Conservation (phyloP, 352 stramenopile species). For the Thalassiosira exigua region DNA sequence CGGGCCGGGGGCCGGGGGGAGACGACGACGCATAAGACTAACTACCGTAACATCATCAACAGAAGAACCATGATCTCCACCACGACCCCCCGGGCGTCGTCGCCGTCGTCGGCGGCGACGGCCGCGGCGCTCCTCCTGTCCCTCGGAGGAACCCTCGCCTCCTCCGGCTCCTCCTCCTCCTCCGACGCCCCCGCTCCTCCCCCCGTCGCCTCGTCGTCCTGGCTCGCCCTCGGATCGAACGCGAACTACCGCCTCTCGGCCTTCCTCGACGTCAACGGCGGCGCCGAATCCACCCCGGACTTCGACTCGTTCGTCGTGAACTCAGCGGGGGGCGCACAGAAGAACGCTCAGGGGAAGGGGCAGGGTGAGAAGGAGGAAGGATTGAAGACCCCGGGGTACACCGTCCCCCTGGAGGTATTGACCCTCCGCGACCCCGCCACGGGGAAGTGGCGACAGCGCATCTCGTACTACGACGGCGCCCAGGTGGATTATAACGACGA, state of each 20-base stretch:
- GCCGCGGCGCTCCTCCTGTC: too few relatives aligned
- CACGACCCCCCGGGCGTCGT: too few relatives aligned
- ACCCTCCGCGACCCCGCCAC: slow-evolving; percentile 18
- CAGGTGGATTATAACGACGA: slow-evolving; percentile 43
- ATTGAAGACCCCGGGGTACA: slow-evolving; percentile 22
- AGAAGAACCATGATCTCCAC: too few relatives aligned
- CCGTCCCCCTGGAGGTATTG: slow-evolving; percentile 35
- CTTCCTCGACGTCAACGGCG: slow-evolving; percentile 41
- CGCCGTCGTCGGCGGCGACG: too few relatives aligned
- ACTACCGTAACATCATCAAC: too few relatives aligned
- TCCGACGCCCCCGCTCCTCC: too few relatives aligned
- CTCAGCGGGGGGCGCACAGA: background rate
- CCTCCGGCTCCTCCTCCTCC: too few relatives aligned
- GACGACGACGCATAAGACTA: too few relatives aligned
- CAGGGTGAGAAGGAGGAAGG: too few relatives aligned
- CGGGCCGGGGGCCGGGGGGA: too few relatives aligned
- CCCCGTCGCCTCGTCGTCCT: background rate
- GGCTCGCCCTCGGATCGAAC: slow-evolving; percentile 32
- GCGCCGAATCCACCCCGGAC: background rate
- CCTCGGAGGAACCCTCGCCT: too few relatives aligned
- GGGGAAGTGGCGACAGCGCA: slow-evolving; percentile 17
- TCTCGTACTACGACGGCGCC: slow-evolving; percentile 28
- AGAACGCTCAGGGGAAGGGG: too few relatives aligned
- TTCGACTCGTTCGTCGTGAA: background rate
- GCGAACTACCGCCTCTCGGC: slow-evolving; percentile 39